Base-by-base conservation (phyloP, 2,329 filamentous ascomycete genomes). In the Coniochaeta hoffmannii region DNA sequence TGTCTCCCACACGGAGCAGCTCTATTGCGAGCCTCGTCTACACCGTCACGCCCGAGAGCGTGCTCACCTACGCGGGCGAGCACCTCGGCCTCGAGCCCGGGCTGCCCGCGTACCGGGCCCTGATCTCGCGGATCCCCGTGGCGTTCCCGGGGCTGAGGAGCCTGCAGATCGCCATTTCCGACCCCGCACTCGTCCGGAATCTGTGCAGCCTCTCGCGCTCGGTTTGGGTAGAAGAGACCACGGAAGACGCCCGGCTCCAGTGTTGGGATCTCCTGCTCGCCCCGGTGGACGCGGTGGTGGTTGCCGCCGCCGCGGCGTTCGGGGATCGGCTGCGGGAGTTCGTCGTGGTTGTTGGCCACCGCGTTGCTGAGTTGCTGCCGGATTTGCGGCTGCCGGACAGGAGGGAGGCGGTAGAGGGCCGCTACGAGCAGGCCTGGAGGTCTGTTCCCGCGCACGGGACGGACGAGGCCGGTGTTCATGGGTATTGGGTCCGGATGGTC, bases 401-500 rank as follows among this genome's bases (percentile, higher is more conserved):
- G 46, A 35, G 34, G 1, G 55, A 57, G 24, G 10, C 14, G 4
- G 3, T 24, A 2, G 44, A 28, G 10, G 53, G 53, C 12, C 17
- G 2, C 44, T 58, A 55, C 55, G 2, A 44, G 22, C 57, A 59
- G 38, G 54, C 55, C 6, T 59, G 57, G 57, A 22, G 53, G n/a
- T 38, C 54, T 10, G 50, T 58, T 14, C 5, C 31, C 4, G 31
- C 38, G 2, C 31, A 46, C 1, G n/a, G n/a, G n/a, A n/a, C 36
- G 9, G 17, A 22, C 17, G 7, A 17, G 15, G 31, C 4, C 1
- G 30, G 17, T 52, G 44, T 55, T 1, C 36, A 32, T 1, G 57
- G 57, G 22, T 59, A 59, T 26, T 59, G 57, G 57, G 35, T 59
- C 1, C 36, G 57, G 50, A 46, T 50, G 36, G 53, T 57, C n/a